Evolutionary conservation across 345 rosid genomes (phyloP), one percentile per base, ranked within the genome.

Genomic region (Raphanus sativus): DNA sequence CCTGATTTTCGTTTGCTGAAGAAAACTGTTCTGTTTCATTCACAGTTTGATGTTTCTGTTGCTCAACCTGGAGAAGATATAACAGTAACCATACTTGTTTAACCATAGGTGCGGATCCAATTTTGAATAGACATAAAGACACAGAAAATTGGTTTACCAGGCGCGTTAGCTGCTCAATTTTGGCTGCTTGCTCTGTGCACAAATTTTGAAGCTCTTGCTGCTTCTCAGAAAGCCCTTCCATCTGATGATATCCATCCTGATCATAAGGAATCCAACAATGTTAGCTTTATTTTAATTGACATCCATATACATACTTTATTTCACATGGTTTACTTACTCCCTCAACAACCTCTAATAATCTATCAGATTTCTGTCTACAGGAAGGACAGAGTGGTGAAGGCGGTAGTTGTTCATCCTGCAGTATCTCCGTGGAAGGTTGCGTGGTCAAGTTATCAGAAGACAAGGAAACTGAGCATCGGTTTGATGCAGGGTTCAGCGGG

Each of bases 381-480:
- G 94, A 85, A 64, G 87, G 80, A 82, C 99, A 91, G 34, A 92
- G 80, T 62, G 85, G 63, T 12, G 86, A 75, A 45, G 73, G 70
- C 32, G 75, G 50, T 71, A 42, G 56, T 65, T 59, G 69, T 60
- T 80, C 85, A 64, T 83, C 83, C 68, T 74, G 80, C 29, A 67
- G 28, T 69, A 82, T 86, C 66, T 89, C 90, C 24, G 84, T 81
- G 74, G 85, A 81, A 59, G 90, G 89, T 80, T 87, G 87, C 83
- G 89, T 71, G 34, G 87, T 80, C 80, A 92, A 83, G 85, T 88
- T 87, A 72, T 90, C 96, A 71, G 91, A 92, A 50, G 97, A 92
- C 80, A 90, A 88, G 29, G 89, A 81, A 73, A 89, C 86, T 70
- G 91, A 81, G 74, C 96, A 89, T 79, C 86, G 83, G 80, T 75